phyloP scores from a whole-genome alignment of 345 rosid species.

The Lepidium aucheri region DNA sequence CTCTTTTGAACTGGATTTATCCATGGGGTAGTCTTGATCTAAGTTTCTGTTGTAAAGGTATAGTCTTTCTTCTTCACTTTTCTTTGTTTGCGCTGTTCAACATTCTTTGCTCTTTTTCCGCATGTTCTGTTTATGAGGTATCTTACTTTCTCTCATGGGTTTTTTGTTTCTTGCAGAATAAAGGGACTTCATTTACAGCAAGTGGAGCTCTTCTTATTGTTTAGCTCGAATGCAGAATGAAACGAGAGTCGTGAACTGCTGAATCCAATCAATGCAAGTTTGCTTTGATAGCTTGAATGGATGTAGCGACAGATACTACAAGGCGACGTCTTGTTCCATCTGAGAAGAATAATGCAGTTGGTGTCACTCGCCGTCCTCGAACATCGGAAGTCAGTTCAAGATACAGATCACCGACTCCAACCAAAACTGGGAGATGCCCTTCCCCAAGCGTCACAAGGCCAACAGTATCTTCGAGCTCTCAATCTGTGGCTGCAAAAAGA shows the following conservation, averaged over 20 bases:
- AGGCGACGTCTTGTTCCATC: conserved; percentile 63
- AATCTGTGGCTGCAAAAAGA: conserved; percentile 53
- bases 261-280: conserved; percentile 49
- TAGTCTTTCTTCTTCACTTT: conserved; percentile 12
- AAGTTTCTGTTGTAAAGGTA: background rate
- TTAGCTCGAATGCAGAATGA: conserved; percentile 24
- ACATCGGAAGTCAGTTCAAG: conserved; percentile 68
- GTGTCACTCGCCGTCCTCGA: conserved; percentile 44
- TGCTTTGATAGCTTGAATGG: conserved; percentile 59
- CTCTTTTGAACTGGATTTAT: background rate
- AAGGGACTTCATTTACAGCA: conserved; percentile 37
- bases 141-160: conserved; percentile 33
- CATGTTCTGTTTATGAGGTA: conserved; percentile 32
- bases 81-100: conserved; percentile 17
- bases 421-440: conserved; percentile 46
- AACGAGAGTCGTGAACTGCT: conserved; percentile 29
- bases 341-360: conserved; percentile 58
- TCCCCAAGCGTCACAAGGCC: conserved; percentile 70
- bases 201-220: conserved; percentile 24
- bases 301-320: conserved; percentile 48
- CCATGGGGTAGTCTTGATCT: background rate
- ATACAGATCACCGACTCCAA: conserved; percentile 69
- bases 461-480: conserved; percentile 39
- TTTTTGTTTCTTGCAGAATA: conserved; percentile 50
- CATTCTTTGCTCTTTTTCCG: conserved; percentile 37